These are phyloP conservation scores for Coniosporium tulheliwenetii DNA, from an alignment of 2,329 filamentous ascomycete genomes.

Conservation along the genomic window DNA sequence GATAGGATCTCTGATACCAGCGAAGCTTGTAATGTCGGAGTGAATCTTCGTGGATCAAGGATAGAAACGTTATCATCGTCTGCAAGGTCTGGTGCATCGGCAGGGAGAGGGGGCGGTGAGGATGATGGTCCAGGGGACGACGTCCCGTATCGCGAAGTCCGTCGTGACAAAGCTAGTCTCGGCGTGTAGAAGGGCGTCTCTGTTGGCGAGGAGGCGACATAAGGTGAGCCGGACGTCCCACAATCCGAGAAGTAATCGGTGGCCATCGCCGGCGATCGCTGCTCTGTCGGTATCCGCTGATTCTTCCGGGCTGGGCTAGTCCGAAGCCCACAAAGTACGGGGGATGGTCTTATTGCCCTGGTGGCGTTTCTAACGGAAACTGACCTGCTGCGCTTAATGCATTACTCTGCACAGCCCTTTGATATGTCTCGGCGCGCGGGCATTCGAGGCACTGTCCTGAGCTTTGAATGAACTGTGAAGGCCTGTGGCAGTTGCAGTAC, in stretches of 20 bases:
- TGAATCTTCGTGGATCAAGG: slow-evolving; percentile 82
- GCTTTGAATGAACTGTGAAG: too few species aligned
- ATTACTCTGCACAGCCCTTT: too few species aligned
- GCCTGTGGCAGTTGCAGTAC: too few species aligned
- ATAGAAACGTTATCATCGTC: slow-evolving; percentile 57
- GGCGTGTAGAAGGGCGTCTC: slow-evolving; percentile 59
- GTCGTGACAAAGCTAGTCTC: slow-evolving; percentile 36
- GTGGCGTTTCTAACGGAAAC: too few species aligned
- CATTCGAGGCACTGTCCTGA: too few species aligned
- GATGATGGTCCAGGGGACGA: slow-evolving; percentile 43
- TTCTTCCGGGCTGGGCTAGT: too few species aligned
- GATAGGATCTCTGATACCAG: slow-evolving; percentile 87
- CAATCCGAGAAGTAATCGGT: slow-evolving; percentile 32
- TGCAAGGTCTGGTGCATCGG: slow-evolving; percentile 37
- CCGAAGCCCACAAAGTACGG: too few species aligned
- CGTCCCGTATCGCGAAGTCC: slow-evolving; percentile 43
- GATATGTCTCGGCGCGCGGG: too few species aligned
- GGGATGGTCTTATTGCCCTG: too few species aligned
- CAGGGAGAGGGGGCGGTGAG: slow-evolving; percentile 41
- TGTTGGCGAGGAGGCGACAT: slow-evolving; percentile 52
- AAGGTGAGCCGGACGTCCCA: slow-evolving; percentile 19
- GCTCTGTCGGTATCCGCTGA: too few species aligned
- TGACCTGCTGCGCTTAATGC: too few species aligned
- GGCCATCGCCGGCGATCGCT: slow-evolving; percentile 10
- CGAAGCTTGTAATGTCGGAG: slow-evolving; percentile 85